Evolutionary conservation across 176 grass and related monocot genomes (phyloP).

Genomic region (Olyra latifolia): DNA sequence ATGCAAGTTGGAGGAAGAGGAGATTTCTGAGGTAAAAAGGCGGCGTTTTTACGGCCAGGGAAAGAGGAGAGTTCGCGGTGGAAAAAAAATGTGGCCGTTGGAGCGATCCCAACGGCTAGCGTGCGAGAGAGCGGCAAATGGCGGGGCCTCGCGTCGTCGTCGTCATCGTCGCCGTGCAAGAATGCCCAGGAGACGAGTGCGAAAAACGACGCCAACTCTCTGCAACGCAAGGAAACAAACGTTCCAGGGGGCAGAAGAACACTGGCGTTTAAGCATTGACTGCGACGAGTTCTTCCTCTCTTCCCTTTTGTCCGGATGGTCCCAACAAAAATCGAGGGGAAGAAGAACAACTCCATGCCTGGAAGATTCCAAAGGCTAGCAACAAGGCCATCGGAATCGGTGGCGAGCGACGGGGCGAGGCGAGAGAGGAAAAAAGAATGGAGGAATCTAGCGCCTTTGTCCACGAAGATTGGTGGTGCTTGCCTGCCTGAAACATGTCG

Average conservation of each 20-base stretch:
- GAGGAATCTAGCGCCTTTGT: not conserved
- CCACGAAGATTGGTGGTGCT: not conserved
- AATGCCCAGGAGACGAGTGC: not conserved
- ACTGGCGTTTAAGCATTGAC: not conserved
- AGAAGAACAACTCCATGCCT: not conserved
- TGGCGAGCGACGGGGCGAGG: not conserved
- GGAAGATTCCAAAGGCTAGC: constrained; percentile 28
- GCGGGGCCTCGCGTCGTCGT: constrained; percentile 29
- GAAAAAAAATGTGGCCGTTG: constrained; percentile 41
- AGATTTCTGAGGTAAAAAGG: constrained; percentile 10
- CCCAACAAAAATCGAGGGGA: not conserved
- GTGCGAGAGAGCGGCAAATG: constrained; percentile 35
- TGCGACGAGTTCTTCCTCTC: not conserved
- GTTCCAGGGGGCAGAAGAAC: too few species aligned
- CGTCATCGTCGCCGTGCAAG: not conserved
- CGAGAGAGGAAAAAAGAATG: not conserved
- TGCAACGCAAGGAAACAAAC: not conserved
- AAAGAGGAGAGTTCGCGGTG: not conserved
- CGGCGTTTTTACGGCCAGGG: constrained; percentile 20
- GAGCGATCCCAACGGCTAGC: constrained; percentile 51
- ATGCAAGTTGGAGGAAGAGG: constrained; percentile 9
- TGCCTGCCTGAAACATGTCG: not conserved
- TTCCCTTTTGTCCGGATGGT: not conserved
- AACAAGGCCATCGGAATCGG: not conserved
- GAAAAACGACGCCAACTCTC: constrained; percentile 1